These are phyloP conservation scores for Candida freyschussii DNA, from an alignment of 1,139 yeast species.

Conservation along the genomic window DNA sequence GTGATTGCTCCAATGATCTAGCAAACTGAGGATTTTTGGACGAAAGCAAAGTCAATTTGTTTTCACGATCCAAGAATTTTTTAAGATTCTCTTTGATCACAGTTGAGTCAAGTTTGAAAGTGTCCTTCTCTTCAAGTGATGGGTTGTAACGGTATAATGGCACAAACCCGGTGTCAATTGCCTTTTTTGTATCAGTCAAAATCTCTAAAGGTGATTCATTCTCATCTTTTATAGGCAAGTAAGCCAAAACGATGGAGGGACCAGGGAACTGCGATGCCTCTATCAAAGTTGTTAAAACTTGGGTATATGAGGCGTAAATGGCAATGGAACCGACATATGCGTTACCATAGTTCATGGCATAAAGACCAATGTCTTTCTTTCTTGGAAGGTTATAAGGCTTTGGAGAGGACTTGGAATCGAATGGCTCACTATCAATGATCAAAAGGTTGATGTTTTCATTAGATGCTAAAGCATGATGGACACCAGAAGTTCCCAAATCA, in stretches of 20 bases:
- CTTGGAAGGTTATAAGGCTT: conserved; percentile 38
- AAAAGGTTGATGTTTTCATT: conserved; percentile 79
- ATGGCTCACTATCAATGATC: conserved; percentile 90
- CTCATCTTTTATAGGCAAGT: conserved; percentile 71
- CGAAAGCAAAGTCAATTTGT: conserved; percentile 74
- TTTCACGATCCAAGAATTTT: conserved; percentile 83
- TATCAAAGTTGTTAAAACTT: conserved; percentile 78
- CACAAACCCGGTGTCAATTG: conserved; percentile 94
- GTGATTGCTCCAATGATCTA: conserved; percentile 61
- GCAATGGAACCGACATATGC: conserved; percentile 95
- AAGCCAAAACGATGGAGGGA: conserved; percentile 87
- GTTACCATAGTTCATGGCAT: conserved; percentile 91
- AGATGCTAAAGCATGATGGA: conserved; percentile 76
- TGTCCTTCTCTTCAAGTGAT: conserved; percentile 13
- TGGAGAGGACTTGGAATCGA: conserved; percentile 31
- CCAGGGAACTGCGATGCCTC: conserved; percentile 89
- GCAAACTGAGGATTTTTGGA: conserved; percentile 70
- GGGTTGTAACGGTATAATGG: conserved; percentile 91
- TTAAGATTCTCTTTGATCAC: conserved; percentile 72
- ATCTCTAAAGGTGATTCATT: conserved; percentile 67
- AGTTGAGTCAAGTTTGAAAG: conserved; percentile 29
- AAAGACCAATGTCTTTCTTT: conserved; percentile 90
- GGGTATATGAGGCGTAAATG: conserved; percentile 88
- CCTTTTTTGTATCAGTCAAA: conserved; percentile 80
- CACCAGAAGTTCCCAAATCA: conserved; percentile 89